Evolutionary conservation across 495 filamentous ascomycete genomes (phyloP), one percentile per base, ranked within the genome.

Genomic region (Aspergillus leporis): DNA sequence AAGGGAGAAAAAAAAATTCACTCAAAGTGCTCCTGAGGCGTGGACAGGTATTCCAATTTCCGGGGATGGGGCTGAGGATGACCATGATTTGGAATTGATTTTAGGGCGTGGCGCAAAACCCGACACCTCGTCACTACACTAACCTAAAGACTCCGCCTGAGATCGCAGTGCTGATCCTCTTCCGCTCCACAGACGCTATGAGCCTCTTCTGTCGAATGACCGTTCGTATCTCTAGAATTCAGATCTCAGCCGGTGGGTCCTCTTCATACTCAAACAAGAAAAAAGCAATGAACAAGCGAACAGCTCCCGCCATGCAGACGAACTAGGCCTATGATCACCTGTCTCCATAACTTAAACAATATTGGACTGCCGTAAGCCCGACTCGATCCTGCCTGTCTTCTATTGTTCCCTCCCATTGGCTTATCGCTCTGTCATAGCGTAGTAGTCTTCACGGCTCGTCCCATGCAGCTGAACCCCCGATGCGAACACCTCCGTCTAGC

Each of bases 41-140:
- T 50, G n/a, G 34, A 56, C 31, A 28, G 10, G 18, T 64, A 66
- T 64, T 66, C 66, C 63, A 66, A 30, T 66, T 66, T 64, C 56
- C 34, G 51, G 43, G 30, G 51, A 61, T 61, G 54, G 53, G 41
- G 57, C 43, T 47, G 43, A 47, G 52, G 43, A 41, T 43, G 18
- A 32, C 30, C 18, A 53, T 62, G 61, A 63, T 65, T 66, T 64
- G 61, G 60, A 62, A 69, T 69, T 64, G 34, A 25, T 38, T 62
- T 61, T 52, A 59, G 62, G 65, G 59, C 55, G 60, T 58, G 61
- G 58, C 61, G 62, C 58, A 61, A 47, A 59, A 43, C 56, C 61
- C 56, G 52, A 63, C 58, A 52, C 55, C 53, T 61, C 61, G 45
- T 61, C 46, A 47, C 51, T 56, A 23, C 41, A 45, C 41, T 45